Evolutionary conservation across 768 basidiomycete species (phyloP).

Genomic region (Lactarius pseudohatsudake): DNA sequence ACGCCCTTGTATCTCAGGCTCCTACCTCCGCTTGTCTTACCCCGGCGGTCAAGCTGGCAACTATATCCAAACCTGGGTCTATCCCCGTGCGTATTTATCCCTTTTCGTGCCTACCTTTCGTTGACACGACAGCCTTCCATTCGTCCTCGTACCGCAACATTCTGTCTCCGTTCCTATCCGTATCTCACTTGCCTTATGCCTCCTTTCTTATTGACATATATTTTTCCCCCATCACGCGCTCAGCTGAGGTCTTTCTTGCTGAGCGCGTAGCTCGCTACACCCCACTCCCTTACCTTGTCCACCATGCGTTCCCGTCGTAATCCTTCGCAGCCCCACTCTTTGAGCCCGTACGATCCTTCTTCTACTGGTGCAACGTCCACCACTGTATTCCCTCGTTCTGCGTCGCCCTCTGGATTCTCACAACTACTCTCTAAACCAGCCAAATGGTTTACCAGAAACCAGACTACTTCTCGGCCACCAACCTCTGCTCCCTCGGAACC

Average conservation of each 20-base stretch:
- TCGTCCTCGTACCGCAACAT: slow-evolving; percentile 3
- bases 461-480: slow-evolving; percentile 34
- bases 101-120: neutral
- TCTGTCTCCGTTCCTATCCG: slow-evolving; percentile 5
- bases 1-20: neutral
- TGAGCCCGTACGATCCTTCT: slow-evolving; percentile 29
- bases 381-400: slow-evolving; percentile 48
- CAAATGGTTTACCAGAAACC: slow-evolving; percentile 56
- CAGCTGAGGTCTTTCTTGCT: neutral
- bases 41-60: slow-evolving; percentile 1
- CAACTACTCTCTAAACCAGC: slow-evolving; percentile 66
- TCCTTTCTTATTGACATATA: neutral
- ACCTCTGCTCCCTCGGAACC: slow-evolving; percentile 49
- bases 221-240: slow-evolving; percentile 2
- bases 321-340: slow-evolving; percentile 20
- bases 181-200: slow-evolving; percentile 11
- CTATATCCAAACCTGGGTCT: neutral
- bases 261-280: neutral
- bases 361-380: slow-evolving; percentile 16
- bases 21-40: neutral
- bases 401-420: slow-evolving; percentile 66
- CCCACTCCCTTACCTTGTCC: neutral
- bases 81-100: slow-evolving; percentile 10
- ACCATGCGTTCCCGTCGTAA: slow-evolving; percentile 28
- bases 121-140: slow-evolving; percentile 13